phyloP scores from a whole-genome alignment of 306 rosid species.

The Cucurbita ficifolia region DNA sequence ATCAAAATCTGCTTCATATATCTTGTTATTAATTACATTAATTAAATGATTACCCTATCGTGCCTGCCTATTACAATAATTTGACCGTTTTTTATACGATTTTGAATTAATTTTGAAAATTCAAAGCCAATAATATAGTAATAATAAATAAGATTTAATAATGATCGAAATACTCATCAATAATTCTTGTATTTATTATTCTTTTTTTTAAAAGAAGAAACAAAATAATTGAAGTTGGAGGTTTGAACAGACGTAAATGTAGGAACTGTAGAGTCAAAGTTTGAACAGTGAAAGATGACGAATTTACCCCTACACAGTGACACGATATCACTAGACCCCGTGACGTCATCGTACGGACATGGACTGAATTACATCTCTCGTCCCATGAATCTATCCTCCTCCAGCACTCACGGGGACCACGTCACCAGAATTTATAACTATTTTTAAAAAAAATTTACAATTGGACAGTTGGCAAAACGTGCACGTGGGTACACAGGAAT shows the following conservation, averaged over 20 bases:
- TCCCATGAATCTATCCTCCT: slow-evolving; percentile 9
- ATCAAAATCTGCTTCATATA: too few species aligned
- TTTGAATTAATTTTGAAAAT: neutral
- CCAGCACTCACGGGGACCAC: slow-evolving; percentile 5
- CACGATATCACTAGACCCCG: neutral
- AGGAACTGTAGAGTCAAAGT: neutral
- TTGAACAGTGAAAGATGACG: neutral
- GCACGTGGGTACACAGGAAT: slow-evolving; percentile 4
- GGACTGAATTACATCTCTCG: neutral
- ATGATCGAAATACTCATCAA: neutral
- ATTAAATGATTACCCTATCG: neutral
- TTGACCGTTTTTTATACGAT: neutral
- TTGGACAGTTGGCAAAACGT: neutral
- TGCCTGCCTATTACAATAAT: neutral
- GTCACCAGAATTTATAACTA: neutral
- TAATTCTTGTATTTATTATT: neutral
- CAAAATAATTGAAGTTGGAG: slow-evolving; percentile 2
- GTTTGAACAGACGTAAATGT: neutral
- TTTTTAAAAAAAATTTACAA: too few species aligned
- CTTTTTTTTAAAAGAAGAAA: neutral
- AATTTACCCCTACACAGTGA: neutral
- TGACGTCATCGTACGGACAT: slow-evolving; percentile 4
- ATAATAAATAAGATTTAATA: neutral
- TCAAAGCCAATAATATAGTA: neutral
- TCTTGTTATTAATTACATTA: neutral